These are phyloP conservation scores for Trypethelium eluteriae DNA, from an alignment of 495 filamentous ascomycete genomes.

Conservation along the genomic window DNA sequence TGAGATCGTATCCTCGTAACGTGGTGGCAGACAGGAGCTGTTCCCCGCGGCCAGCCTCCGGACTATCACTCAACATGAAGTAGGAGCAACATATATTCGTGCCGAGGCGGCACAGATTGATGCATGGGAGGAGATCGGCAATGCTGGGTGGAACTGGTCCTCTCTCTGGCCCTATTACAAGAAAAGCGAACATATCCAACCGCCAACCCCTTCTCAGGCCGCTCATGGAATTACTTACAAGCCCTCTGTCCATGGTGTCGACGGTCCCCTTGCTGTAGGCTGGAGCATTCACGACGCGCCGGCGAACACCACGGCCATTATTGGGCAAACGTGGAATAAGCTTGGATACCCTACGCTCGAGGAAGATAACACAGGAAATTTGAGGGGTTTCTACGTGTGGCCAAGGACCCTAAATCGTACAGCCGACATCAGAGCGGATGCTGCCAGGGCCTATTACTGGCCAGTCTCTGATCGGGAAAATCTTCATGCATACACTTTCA, in stretches of 20 bases:
- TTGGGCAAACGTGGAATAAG: conserved; percentile 5
- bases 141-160: conserved; percentile 24
- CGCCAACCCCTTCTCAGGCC: conserved; percentile 3
- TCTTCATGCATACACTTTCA: conserved; percentile 9
- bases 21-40: not conserved
- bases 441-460: conserved; percentile 13
- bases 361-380: conserved; percentile 9
- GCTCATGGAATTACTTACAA: conserved; percentile 3
- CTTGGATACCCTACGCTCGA: not conserved
- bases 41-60: not conserved
- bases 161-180: conserved; percentile 22
- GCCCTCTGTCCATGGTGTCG: conserved; percentile 8
- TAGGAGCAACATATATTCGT: conserved; percentile 10
- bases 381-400: conserved; percentile 5
- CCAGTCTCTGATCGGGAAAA: conserved; percentile 11
- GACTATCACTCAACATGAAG: not conserved
- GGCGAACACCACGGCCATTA: not conserved
- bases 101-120: conserved; percentile 17
- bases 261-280: conserved; percentile 13
- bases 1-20: not conserved
- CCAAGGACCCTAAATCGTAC: conserved; percentile 11
- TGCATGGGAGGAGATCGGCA: conserved; percentile 24
- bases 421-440: conserved; percentile 11
- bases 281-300: conserved; percentile 9
- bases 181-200: conserved; percentile 19